A percentile compares a stretch with the other conserved stretches of the same genome.
Evolutionary conservation across 192 early-diverging fungal genomes (phyloP).

Genomic region (Kappamyces sp.): DNA sequence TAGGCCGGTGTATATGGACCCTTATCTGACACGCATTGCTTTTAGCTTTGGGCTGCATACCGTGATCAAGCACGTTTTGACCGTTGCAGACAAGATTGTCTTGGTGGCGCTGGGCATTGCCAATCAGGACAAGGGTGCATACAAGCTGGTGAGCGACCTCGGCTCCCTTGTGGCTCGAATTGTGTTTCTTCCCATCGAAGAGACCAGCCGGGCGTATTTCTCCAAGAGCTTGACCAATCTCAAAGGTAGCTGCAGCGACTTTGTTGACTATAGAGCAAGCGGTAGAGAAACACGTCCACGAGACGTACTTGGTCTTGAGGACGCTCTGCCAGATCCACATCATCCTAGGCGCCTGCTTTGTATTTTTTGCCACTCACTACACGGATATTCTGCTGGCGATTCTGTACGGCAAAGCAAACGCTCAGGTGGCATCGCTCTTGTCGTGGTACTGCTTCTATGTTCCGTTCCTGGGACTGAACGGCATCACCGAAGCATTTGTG

Average conservation of each 20-base stretch:
- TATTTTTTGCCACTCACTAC: constrained; percentile 81
- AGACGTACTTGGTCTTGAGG: constrained; percentile 15
- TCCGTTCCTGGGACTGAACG: constrained; percentile 91
- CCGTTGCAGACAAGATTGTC: constrained; percentile 96
- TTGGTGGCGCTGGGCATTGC: constrained; percentile 40
- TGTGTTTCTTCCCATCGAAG: constrained; percentile 90
- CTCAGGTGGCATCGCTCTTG: constrained; percentile 51
- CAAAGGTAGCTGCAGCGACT: neutral
- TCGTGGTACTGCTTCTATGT: constrained; percentile 83
- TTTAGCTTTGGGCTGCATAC: constrained; percentile 78
- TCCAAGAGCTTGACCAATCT: constrained; percentile 50
- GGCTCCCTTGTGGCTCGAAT: constrained; percentile 82
- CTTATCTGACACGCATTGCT: constrained; percentile 56
- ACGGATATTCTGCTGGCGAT: constrained; percentile 59
- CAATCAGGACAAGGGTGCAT: constrained; percentile 27
- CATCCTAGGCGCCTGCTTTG: constrained; percentile 67
- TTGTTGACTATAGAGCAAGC: constrained; percentile 3
- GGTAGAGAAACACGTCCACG: constrained; percentile 4
- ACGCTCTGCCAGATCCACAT: constrained; percentile 51
- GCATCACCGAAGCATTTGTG: constrained; percentile 89
- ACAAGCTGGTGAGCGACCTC: constrained; percentile 28
- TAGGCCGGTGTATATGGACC: constrained; percentile 54
- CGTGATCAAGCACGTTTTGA: constrained; percentile 85
- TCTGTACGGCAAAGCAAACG: constrained; percentile 45
- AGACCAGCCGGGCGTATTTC: constrained; percentile 80